These are phyloP conservation scores for Teratosphaeria pseudoeucalypti DNA, from an alignment of 2,329 filamentous ascomycete genomes.

Conservation along the genomic window DNA sequence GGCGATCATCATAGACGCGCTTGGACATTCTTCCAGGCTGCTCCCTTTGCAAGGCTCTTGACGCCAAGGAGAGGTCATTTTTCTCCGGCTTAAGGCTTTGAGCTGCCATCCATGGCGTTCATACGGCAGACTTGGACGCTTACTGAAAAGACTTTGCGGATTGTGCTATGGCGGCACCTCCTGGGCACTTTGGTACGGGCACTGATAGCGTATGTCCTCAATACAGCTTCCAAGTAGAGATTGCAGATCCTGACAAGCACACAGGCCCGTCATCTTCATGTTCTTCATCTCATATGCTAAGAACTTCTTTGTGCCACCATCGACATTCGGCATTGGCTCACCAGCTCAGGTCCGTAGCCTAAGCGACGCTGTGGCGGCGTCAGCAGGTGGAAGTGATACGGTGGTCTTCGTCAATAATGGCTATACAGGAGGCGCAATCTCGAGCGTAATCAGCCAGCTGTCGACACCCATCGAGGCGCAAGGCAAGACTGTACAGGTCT, in stretches of 20 bases:
- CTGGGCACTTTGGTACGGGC: constrained; percentile 46
- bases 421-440: constrained; percentile 56
- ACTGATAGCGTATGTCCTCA: constrained; percentile 33
- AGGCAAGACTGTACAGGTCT: constrained; percentile 46
- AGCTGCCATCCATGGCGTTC: constrained; percentile 14
- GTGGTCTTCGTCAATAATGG: constrained; percentile 74
- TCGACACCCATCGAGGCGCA: constrained; percentile 46
- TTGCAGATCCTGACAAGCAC: background rate
- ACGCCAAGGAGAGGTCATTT: background rate
- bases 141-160: constrained; percentile 46
- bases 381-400: constrained; percentile 51
- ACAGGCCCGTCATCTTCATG: constrained; percentile 40
- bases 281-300: constrained; percentile 45
- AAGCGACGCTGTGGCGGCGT: constrained; percentile 49
- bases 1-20: background rate
- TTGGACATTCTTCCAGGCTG: background rate
- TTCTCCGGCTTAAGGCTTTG: background rate
- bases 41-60: background rate
- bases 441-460: constrained; percentile 56
- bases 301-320: constrained; percentile 72
- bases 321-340: constrained; percentile 61
- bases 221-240: background rate
- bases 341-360: constrained; percentile 54
- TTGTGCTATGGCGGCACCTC: constrained; percentile 44
- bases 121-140: constrained; percentile 46